A percentile compares a stretch with the other conserved stretches of the same genome.
Conservation (phyloP, 768 basidiomycete species). For the Kwoniella mangroviensis region DNA sequence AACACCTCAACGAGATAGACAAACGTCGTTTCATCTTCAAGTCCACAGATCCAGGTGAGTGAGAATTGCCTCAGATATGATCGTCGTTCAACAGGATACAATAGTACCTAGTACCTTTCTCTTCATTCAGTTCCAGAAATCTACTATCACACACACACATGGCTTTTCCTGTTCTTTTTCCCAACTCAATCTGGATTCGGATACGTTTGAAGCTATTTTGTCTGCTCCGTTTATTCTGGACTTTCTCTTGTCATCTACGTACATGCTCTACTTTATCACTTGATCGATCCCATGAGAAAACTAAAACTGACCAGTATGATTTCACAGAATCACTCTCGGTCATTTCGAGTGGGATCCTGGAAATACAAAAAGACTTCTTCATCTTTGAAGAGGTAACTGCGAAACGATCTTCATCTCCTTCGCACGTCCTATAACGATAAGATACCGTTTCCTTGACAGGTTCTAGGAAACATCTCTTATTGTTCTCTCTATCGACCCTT, state of each 20-base stretch:
- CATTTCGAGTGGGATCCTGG: background rate
- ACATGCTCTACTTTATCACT: background rate
- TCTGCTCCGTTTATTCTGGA: background rate
- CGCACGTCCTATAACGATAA: background rate
- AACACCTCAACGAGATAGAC: background rate
- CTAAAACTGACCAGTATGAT: background rate
- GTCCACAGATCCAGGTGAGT: background rate
- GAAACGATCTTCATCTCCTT: slow-evolving; percentile 2
- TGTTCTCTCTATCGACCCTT: background rate
- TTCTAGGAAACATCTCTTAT: slow-evolving; percentile 2
- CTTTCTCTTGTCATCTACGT: background rate
- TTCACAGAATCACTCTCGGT: background rate
- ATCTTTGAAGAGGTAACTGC: background rate
- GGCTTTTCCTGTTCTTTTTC: background rate
- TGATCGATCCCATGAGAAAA: background rate
- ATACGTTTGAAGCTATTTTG: slow-evolving; percentile 1
- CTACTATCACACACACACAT: background rate
- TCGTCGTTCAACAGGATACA: background rate
- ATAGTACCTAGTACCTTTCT: background rate
- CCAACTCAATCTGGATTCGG: background rate
- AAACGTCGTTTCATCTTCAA: background rate
- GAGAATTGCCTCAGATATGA: background rate
- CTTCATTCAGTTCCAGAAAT: background rate
- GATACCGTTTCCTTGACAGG: slow-evolving; percentile 6
- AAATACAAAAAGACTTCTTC: slow-evolving; percentile 9